These are phyloP conservation scores for Pyrrhoderma noxium DNA, from an alignment of 1,284 basidiomycete species.

Conservation along the genomic window DNA sequence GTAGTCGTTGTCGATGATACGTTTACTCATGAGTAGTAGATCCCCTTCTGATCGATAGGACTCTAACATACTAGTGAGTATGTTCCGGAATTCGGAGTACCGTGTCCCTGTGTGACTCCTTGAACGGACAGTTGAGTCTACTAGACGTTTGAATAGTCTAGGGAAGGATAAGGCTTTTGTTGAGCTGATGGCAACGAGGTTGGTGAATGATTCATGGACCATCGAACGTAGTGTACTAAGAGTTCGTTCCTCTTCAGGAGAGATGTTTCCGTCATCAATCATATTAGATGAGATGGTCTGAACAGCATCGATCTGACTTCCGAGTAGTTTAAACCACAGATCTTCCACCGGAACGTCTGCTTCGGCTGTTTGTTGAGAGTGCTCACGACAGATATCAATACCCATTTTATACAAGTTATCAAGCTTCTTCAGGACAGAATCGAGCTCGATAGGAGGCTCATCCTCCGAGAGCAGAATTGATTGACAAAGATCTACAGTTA, in stretches of 20 bases:
- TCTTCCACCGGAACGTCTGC: slow-evolving; percentile 64
- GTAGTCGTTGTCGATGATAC: slow-evolving; percentile 77
- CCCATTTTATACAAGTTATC: slow-evolving; percentile 53
- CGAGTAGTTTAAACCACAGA: slow-evolving; percentile 84
- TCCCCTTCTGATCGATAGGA: slow-evolving; percentile 90
- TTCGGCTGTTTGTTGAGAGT: slow-evolving; percentile 40
- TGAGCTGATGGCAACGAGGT: slow-evolving; percentile 71
- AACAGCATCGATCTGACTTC: slow-evolving; percentile 73
- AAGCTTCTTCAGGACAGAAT: slow-evolving; percentile 22
- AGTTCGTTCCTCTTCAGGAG: slow-evolving; percentile 21
- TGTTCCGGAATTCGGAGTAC: slow-evolving; percentile 87
- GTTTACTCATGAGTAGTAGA: slow-evolving; percentile 82
- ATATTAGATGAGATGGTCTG: slow-evolving; percentile 54
- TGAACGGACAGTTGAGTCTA: slow-evolving; percentile 50
- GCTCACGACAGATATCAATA: slow-evolving; percentile 60
- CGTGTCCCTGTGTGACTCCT: slow-evolving; percentile 50
- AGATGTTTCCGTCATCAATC: slow-evolving; percentile 26
- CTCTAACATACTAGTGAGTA: slow-evolving; percentile 90
- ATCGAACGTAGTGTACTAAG: slow-evolving; percentile 53
- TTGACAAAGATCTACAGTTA: slow-evolving; percentile 47
- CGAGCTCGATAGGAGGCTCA: slow-evolving; percentile 32
- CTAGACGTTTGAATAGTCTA: slow-evolving; percentile 82
- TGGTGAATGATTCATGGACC: slow-evolving; percentile 80
- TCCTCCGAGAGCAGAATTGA: slow-evolving; percentile 31
- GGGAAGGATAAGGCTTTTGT: slow-evolving; percentile 81